These are phyloP conservation scores for Globisporangium acanthophoron DNA, from an alignment of 352 stramenopile genomes.

Conservation along the genomic window DNA sequence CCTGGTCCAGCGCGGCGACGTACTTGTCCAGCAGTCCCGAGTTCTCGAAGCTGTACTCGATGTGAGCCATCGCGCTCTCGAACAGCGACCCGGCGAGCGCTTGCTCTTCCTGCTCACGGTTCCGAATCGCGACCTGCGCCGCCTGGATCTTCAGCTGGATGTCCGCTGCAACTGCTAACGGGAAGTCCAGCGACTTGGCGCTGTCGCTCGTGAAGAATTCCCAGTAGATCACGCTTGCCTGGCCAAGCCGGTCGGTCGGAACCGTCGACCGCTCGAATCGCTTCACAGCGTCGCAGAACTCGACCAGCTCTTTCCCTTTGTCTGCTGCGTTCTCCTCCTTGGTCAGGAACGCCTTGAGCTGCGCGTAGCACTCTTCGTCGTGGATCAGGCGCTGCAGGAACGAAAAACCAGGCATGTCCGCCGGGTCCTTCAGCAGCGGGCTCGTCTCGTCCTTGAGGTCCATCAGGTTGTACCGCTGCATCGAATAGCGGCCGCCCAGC, in stretches of 20 bases:
- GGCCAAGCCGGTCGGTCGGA: slow-evolving; percentile 63
- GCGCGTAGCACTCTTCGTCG: slow-evolving; percentile 84
- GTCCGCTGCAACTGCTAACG: slow-evolving; percentile 33
- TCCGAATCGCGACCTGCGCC: slow-evolving; percentile 34
- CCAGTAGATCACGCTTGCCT: slow-evolving; percentile 80
- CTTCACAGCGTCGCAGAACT: slow-evolving; percentile 82
- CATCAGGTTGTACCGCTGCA: slow-evolving; percentile 71
- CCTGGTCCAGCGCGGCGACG: slow-evolving; percentile 59
- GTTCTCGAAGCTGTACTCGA: slow-evolving; percentile 66
- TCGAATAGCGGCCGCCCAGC: slow-evolving; percentile 71
- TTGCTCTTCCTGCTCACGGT: slow-evolving; percentile 13
- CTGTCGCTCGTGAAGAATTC: slow-evolving; percentile 72
- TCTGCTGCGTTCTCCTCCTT: slow-evolving; percentile 45
- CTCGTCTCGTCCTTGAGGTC: slow-evolving; percentile 33
- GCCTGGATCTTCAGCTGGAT: slow-evolving; percentile 67
- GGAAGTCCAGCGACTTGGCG: slow-evolving; percentile 56
- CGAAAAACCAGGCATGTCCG: slow-evolving; percentile 64
- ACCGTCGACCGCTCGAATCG: slow-evolving; percentile 71
- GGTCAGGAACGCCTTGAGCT: slow-evolving; percentile 66
- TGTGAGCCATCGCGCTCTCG: slow-evolving; percentile 56
- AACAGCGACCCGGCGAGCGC: slow-evolving; percentile 51
- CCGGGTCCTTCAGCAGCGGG: slow-evolving; percentile 59
- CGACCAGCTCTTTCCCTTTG: slow-evolving; percentile 56
- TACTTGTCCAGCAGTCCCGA: slow-evolving; percentile 76
- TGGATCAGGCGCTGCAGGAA: slow-evolving; percentile 86